Conservation (phyloP, 2,329 filamentous ascomycete species). For the Pseudogymnoascus pannorum region DNA sequence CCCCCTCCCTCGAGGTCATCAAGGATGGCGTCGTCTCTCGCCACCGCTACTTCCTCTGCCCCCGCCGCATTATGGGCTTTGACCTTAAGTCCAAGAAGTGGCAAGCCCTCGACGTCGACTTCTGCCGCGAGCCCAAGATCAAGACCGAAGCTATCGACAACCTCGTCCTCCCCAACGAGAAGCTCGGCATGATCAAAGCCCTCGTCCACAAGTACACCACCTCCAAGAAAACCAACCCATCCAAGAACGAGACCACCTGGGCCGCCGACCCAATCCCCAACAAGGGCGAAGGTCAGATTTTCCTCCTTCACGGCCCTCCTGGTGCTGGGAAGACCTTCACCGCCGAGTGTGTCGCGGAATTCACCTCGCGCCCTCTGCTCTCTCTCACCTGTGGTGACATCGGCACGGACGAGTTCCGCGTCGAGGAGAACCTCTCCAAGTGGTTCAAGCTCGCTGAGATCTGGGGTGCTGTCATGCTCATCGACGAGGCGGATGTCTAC, state of each 20-base stretch:
- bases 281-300: constrained; percentile 17
- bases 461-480: constrained; percentile 44
- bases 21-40: neutral
- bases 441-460: constrained; percentile 41
- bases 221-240: constrained; percentile 2
- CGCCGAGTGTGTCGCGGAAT: constrained; percentile 23
- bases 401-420: constrained; percentile 36
- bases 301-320: constrained; percentile 17
- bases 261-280: constrained; percentile 14
- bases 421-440: constrained; percentile 41
- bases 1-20: constrained; percentile 11
- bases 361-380: constrained; percentile 20
- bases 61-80: constrained; percentile 20
- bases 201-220: constrained; percentile 19
- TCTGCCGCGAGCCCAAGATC: constrained; percentile 18
- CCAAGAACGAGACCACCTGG: constrained; percentile 11
- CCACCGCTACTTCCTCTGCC: constrained; percentile 20
- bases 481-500: constrained; percentile 49
- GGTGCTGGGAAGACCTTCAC: constrained; percentile 18
- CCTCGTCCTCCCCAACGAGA: constrained; percentile 17
- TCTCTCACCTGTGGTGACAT: constrained; percentile 40
- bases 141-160: constrained; percentile 18
- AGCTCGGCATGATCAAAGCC: constrained; percentile 19
- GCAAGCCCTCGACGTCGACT: constrained; percentile 19
- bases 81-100: constrained; percentile 21